These are phyloP conservation scores for Corymbia maculata DNA, from an alignment of 345 rosid genomes.

Conservation along the genomic window DNA sequence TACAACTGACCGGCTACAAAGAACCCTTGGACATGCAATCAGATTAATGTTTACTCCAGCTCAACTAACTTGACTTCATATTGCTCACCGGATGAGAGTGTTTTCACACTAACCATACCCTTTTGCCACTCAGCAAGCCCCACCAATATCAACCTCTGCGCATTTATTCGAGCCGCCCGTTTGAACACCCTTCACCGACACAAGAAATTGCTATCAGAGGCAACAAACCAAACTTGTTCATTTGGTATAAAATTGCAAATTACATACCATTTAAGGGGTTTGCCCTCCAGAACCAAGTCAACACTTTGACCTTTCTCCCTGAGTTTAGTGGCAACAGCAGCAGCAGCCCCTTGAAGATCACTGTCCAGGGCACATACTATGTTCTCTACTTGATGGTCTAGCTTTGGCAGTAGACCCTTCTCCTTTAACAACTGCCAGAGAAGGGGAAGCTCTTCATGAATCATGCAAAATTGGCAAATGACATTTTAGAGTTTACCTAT, in stretches of 20 bases:
- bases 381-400: constrained; percentile 54
- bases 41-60: constrained; percentile 25
- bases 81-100: constrained; percentile 68
- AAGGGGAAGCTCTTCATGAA: background rate
- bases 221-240: background rate
- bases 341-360: constrained; percentile 79
- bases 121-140: constrained; percentile 74
- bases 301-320: constrained; percentile 74
- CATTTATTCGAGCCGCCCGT: constrained; percentile 72
- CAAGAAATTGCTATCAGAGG: background rate
- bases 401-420: constrained; percentile 62
- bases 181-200: constrained; percentile 64
- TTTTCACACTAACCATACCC: constrained; percentile 76
- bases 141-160: constrained; percentile 71
- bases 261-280: constrained; percentile 77
- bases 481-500: background rate
- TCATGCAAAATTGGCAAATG: background rate
- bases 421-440: constrained; percentile 69
- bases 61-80: constrained; percentile 63
- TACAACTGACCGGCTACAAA: background rate
- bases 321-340: constrained; percentile 63
- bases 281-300: constrained; percentile 78
- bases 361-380: constrained; percentile 77
- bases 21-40: background rate
- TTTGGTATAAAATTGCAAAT: background rate